Evolutionary conservation across 108 stramenopile genomes (phyloP).

Genomic region (Cyclostephanos tholiformis): DNA sequence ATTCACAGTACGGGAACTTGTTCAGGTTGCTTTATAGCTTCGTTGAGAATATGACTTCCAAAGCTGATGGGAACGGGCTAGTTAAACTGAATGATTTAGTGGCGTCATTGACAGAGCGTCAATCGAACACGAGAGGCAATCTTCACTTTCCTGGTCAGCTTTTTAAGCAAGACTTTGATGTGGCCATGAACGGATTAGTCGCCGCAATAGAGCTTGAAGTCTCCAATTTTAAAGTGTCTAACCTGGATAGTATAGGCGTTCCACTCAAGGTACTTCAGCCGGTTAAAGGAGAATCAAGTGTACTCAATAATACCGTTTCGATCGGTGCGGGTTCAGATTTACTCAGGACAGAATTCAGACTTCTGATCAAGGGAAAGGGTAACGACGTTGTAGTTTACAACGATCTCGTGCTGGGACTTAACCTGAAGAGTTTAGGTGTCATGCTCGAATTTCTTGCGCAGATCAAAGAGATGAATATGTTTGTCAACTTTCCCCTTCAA

Average conservation of each 20-base stretch:
- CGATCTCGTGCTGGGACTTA: slow-evolving; percentile 49
- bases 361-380: slow-evolving; percentile 60
- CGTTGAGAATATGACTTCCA: slow-evolving; percentile 24
- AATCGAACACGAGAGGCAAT: slow-evolving; percentile 31
- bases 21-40: slow-evolving; percentile 34
- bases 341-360: slow-evolving; percentile 43
- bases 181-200: slow-evolving; percentile 66
- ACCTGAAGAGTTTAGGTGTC: slow-evolving; percentile 41
- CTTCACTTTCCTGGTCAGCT: slow-evolving; percentile 34
- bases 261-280: slow-evolving; percentile 62
- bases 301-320: slow-evolving; percentile 59
- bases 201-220: slow-evolving; percentile 58
- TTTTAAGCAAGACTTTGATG: slow-evolving; percentile 37
- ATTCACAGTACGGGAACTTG: slow-evolving; percentile 44
- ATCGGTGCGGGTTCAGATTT: slow-evolving; percentile 56
- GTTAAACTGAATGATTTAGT: slow-evolving; percentile 39
- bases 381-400: slow-evolving; percentile 51
- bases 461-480: slow-evolving; percentile 48
- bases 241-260: slow-evolving; percentile 63
- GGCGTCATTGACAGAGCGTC: slow-evolving; percentile 37
- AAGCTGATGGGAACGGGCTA: slow-evolving; percentile 28
- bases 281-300: slow-evolving; percentile 39
- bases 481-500: slow-evolving; percentile 64
- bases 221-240: slow-evolving; percentile 55
- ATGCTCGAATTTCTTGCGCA: slow-evolving; percentile 50